Evolutionary conservation across 2,329 filamentous ascomycete genomes (phyloP).

Genomic region (Beauveria medogensis): DNA sequence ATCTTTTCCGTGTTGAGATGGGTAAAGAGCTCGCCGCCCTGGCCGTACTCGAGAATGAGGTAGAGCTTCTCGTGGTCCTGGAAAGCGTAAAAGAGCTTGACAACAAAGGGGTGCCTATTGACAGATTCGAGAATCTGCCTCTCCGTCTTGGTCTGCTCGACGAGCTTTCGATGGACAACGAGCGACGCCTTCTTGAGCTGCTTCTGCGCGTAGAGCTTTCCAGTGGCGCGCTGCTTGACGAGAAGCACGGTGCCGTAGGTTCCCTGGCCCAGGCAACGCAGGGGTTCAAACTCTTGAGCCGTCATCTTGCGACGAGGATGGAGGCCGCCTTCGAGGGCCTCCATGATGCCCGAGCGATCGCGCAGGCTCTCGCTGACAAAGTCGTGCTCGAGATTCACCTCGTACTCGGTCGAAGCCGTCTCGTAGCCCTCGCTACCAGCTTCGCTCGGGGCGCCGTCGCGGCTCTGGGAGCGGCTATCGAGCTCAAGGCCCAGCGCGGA

Average conservation of each 20-base stretch:
- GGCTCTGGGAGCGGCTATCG: slow-evolving; percentile 47
- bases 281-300: slow-evolving; percentile 78
- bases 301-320: slow-evolving; percentile 72
- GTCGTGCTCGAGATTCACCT: slow-evolving; percentile 76
- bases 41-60: slow-evolving; percentile 92
- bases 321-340: slow-evolving; percentile 46
- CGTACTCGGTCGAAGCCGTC: slow-evolving; percentile 63
- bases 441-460: slow-evolving; percentile 46
- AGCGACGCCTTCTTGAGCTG: slow-evolving; percentile 96
- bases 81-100: slow-evolving; percentile 97
- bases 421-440: slow-evolving; percentile 57
- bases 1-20: slow-evolving; percentile 90
- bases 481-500: slow-evolving; percentile 43
- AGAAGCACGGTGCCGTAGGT: slow-evolving; percentile 92
- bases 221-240: slow-evolving; percentile 82
- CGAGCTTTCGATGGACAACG: slow-evolving; percentile 87
- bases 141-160: slow-evolving; percentile 97
- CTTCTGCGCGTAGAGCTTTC: slow-evolving; percentile 91
- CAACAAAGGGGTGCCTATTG: slow-evolving; percentile 93
- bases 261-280: slow-evolving; percentile 91
- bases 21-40: slow-evolving; percentile 95
- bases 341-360: slow-evolving; percentile 29
- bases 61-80: slow-evolving; percentile 98
- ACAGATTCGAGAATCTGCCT: slow-evolving; percentile 90
- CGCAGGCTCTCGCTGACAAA: slow-evolving; percentile 64